Evolutionary conservation across 2,329 filamentous ascomycete species (phyloP).

Genomic region (Purpureocillium takamizusanense): DNA sequence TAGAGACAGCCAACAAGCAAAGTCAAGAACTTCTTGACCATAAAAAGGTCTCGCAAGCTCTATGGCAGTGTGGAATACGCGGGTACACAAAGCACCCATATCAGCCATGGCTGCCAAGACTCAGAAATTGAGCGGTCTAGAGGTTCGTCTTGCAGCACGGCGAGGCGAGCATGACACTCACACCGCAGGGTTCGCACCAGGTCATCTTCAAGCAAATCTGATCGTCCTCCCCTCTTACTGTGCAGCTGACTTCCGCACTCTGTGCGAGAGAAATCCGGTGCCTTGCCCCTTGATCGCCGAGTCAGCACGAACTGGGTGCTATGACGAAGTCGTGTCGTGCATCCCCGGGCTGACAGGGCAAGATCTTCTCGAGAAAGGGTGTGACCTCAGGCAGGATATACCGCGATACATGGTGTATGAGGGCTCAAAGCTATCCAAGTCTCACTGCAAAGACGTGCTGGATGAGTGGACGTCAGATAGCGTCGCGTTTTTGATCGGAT

Average conservation of each 20-base stretch:
- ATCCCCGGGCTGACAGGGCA: no score
- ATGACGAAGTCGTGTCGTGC: no score
- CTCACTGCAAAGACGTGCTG: slow-evolving; percentile 31
- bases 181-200: slow-evolving; percentile 47
- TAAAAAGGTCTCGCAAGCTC: no score
- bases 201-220: slow-evolving; percentile 52
- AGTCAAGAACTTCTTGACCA: no score
- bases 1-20: no score
- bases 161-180: slow-evolving; percentile 20
- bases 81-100: no score
- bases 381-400: slow-evolving; percentile 49
- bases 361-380: slow-evolving; percentile 24
- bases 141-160: slow-evolving; percentile 30
- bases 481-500: slow-evolving; percentile 54
- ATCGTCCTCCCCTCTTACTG: slow-evolving; percentile 48
- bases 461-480: slow-evolving; percentile 48
- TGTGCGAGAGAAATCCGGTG: slow-evolving; percentile 53
- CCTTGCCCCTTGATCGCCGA: slow-evolving; percentile 51
- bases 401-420: slow-evolving; percentile 50
- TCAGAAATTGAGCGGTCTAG: slow-evolving; percentile 14
- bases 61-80: no score
- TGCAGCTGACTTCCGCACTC: slow-evolving; percentile 46
- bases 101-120: neutral
- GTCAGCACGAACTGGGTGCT: slow-evolving; percentile 30
- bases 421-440: slow-evolving; percentile 19